phyloP scores from a whole-genome alignment of 2,329 filamentous ascomycete species.

The Ceratocystis harringtonii region DNA sequence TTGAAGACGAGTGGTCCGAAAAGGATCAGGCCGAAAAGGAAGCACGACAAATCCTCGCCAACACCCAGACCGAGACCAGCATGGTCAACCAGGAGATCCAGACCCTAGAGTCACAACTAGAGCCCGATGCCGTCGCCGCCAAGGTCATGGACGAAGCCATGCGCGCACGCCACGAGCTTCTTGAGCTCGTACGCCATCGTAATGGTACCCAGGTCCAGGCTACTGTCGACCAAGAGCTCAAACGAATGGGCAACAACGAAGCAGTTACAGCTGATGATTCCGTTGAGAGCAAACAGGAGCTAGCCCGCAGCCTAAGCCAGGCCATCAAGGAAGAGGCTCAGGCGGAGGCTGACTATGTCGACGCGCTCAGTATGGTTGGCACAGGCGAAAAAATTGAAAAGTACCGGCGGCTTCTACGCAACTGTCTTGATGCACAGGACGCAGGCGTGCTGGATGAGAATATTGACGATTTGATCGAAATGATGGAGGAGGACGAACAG shows the following conservation, averaged over 20 bases:
- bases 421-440: conserved; percentile 52
- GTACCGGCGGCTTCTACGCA: conserved; percentile 54
- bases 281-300: conserved; percentile 39
- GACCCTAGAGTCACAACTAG: conserved; percentile 40
- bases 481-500: conserved; percentile 48
- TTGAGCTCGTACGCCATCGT: conserved; percentile 37
- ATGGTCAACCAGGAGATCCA: conserved; percentile 43
- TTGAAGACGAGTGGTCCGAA: conserved; percentile 61
- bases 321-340: conserved; percentile 44
- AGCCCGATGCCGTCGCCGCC: conserved; percentile 38
- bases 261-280: conserved; percentile 20
- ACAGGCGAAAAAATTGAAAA: conserved; percentile 58
- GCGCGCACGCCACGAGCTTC: conserved; percentile 32
- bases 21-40: conserved; percentile 57
- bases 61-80: conserved; percentile 53
- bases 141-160: conserved; percentile 39
- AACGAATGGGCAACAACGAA: conserved; percentile 35
- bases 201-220: conserved; percentile 38
- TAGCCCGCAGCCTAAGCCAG: conserved; percentile 43
- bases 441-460: conserved; percentile 53
- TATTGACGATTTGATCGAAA: conserved; percentile 43
- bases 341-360: conserved; percentile 52
- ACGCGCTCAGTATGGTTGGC: conserved; percentile 52
- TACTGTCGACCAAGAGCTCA: conserved; percentile 32
- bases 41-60: conserved; percentile 48